phyloP scores from a whole-genome alignment of 768 basidiomycete genomes.

The Hypholoma fasciculare region DNA sequence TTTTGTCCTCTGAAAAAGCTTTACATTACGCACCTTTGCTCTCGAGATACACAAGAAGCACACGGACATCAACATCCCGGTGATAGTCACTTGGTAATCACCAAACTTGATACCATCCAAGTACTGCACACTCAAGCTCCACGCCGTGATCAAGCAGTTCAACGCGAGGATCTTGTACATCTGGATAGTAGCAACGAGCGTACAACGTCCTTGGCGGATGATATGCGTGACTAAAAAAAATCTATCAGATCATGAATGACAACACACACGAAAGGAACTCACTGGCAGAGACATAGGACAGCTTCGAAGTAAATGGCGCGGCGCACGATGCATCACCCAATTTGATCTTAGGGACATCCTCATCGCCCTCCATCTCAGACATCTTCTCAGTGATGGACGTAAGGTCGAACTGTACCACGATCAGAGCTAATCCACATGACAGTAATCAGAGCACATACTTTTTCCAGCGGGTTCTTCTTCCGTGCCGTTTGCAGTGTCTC shows the following conservation, averaged over 20 bases:
- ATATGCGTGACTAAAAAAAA: conserved; percentile 80
- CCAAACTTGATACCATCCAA: conserved; percentile 99
- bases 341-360: conserved; percentile 97
- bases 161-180: conserved; percentile 99
- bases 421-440: background rate
- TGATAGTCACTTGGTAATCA: conserved; percentile 97
- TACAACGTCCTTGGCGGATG: conserved; percentile 97
- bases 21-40: conserved; percentile 65
- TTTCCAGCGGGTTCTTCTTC: conserved; percentile 87
- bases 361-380: conserved; percentile 92
- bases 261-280: conserved; percentile 31
- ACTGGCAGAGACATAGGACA: conserved; percentile 98
- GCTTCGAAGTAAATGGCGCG: conserved; percentile 97
- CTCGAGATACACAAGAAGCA: conserved; percentile 98
- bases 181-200: conserved; percentile 96
- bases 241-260: background rate
- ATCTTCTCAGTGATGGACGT: conserved; percentile 38
- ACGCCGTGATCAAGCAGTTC: conserved; percentile 98
- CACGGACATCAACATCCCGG: conserved; percentile 96
- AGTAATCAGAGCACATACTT: conserved; percentile 46
- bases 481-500: conserved; percentile 65
- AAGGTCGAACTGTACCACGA: conserved; percentile 30
- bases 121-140: conserved; percentile 96
- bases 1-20: background rate
- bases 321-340: conserved; percentile 99